Conservation (phyloP, 345 rosid genomes). For the Eucalyptus brandiana region DNA sequence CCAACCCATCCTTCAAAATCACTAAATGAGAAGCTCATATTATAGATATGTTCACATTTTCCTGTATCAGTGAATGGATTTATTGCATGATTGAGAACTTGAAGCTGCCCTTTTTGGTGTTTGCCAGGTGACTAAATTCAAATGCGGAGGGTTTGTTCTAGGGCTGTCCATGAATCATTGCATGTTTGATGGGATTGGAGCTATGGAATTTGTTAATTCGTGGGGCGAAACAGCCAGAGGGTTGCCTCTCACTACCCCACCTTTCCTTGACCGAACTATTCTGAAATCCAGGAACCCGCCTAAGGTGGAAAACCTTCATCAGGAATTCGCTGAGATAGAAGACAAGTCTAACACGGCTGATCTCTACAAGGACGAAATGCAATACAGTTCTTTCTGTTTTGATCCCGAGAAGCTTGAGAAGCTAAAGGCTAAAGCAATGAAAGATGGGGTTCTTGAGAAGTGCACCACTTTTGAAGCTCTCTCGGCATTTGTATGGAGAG, state of each 20-base stretch:
- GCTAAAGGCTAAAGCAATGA: slow-evolving; percentile 41
- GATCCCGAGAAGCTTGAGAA: slow-evolving; percentile 53
- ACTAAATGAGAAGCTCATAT: not conserved
- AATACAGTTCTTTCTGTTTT: slow-evolving; percentile 63
- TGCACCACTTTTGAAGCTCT: slow-evolving; percentile 76
- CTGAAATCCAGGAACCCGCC: slow-evolving; percentile 49
- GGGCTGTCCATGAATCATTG: slow-evolving; percentile 76
- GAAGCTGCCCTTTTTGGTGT: not conserved
- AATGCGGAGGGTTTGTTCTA: slow-evolving; percentile 70
- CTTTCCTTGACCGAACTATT: slow-evolving; percentile 46
- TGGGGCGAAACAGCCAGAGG: slow-evolving; percentile 84
- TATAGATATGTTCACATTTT: not conserved
- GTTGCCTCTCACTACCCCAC: slow-evolving; percentile 36
- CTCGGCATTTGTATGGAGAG: slow-evolving; percentile 84
- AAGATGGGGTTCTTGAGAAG: slow-evolving; percentile 32
- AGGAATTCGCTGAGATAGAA: slow-evolving; percentile 57
- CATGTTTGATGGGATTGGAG: slow-evolving; percentile 81
- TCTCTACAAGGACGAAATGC: slow-evolving; percentile 43
- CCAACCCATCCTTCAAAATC: not conserved
- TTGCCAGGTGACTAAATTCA: slow-evolving; percentile 66
- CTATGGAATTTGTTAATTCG: slow-evolving; percentile 81
- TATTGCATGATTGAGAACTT: not conserved
- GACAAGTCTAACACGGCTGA: slow-evolving; percentile 31
- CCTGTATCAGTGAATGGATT: not conserved
- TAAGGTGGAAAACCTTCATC: slow-evolving; percentile 40